Evolutionary conservation across 495 filamentous ascomycete genomes (phyloP), one percentile per base, ranked within the genome.

Genomic region (Stereocaulon alpinum): DNA sequence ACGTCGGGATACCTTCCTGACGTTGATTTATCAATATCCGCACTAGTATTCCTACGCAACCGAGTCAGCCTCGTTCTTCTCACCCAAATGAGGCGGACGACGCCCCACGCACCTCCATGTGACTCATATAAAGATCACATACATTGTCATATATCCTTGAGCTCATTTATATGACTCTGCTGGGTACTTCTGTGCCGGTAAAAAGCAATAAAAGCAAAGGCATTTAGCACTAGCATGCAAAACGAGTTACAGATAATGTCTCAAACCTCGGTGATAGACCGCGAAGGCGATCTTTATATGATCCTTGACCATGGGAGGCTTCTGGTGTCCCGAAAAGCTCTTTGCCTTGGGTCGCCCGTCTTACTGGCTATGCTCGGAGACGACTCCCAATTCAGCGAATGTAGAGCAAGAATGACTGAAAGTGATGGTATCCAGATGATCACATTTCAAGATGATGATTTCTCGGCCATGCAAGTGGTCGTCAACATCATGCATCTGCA

Each of bases 381-480:
- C 7, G 45, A 20, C 17, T 49, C 41, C 5, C 44, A 15, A 18
- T 58, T 58, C 55, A 58, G 6, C 45, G 55, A 58, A 42, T 2
- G 30, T 3, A 49, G 18, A 40, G 55, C 45, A 6, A 58, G 4
- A 17, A 37, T 17, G 2, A 11, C 40, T n/a, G 29, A n/a, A n/a
- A 10, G 17, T 15, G 44, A 58, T 22, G 55, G 55, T 48, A 27
- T 17, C 17, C 43, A 41, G n/a, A 11, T 20, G 6, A 30, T 58
- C 30, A 34, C n/a, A 7, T 58, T 58, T 14, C 41, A 48, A 17
- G 55, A 58, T 6, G 55, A 58, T 11, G 37, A 40, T 24, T 58
- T 58, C 15, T 20, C 45, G n/a, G 12, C 32, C 18, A 58, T 58
- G 55, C 10, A n/a, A 12, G 7, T 49, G 1, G n/a, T 58, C n/a